Evolutionary conservation across 2,329 filamentous ascomycete genomes (phyloP).

Genomic region (Lachnellula suecica): DNA sequence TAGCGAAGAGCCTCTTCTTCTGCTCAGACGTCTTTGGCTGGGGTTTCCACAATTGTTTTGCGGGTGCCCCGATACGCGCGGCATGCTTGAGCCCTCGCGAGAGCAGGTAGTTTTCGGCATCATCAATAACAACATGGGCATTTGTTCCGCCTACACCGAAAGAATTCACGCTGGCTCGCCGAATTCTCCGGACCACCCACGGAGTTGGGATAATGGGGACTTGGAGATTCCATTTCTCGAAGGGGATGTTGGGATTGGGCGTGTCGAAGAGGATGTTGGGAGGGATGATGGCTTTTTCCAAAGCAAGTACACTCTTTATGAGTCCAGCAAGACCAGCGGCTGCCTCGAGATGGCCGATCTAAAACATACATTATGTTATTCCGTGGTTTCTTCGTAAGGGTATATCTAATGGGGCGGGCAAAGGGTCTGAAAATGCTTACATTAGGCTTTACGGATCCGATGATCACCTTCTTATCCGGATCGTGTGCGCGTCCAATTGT

Average conservation of each 20-base stretch:
- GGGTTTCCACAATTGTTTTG: too few relatives aligned
- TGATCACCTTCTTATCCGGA: not conserved
- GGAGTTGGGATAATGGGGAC: constrained; percentile 3
- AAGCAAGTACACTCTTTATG: constrained; percentile 16
- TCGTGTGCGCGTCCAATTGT: not conserved
- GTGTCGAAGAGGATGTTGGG: constrained; percentile 28
- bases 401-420: constrained; percentile 11
- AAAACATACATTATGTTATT: constrained; percentile 15
- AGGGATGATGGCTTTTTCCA: constrained; percentile 23
- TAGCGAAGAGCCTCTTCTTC: not conserved
- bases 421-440: not conserved
- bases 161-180: constrained; percentile 21
- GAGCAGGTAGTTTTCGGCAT: constrained; percentile 26
- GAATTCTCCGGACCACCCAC: constrained; percentile 6
- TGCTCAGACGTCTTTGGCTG: not conserved
- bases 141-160: constrained; percentile 26
- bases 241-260: constrained; percentile 30
- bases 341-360: constrained; percentile 25
- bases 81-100: not conserved
- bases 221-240: not conserved
- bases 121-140: constrained; percentile 15
- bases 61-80: too few relatives aligned
- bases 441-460: constrained; percentile 22
- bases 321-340: constrained; percentile 22
- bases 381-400: constrained; percentile 32